Evolutionary conservation across 257 asterid species (phyloP), one percentile per base, ranked within the genome.

Genomic region (Nicotiana sylvestris): DNA sequence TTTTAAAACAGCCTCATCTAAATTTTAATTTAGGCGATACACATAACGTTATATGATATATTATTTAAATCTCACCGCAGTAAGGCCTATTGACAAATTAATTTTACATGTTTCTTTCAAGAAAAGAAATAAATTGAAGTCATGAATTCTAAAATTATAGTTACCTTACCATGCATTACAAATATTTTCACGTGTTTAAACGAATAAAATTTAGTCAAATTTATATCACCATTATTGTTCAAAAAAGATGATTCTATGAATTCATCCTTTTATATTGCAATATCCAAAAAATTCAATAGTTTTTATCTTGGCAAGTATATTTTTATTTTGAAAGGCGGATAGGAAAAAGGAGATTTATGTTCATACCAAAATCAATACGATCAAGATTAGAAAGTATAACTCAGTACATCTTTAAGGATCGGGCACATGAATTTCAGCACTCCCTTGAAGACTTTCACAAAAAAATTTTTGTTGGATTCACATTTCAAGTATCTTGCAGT

Each of bases 371-470:
- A 64, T 9, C 18, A 46, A 21, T 64, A 80, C 58, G 30, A 27
- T 49, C 51, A 65, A 46, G 29, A 65, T 66, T 21, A 29, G 29
- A 58, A 81, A 55, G 37, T 15, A 29, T 21, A 69, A 51, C 15
- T 68, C 32, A 5, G 18, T 39, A 39, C 18, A n/a, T 35, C 32
- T 39, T 70, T 39, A 9, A 43, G 12, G 11, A 21, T 61, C 11
- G 15, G 25, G 66, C 12, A 57, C 66, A 81, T 81, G 21, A 30
- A 65, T 65, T 81, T 65, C 77, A 81, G 83, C 83, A 81, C 37
- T 81, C 66, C 65, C 64, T 65, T 43, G 62, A 13, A 64, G 17
- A 33, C 25, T 64, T 65, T 30, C 18, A 56, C 30, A 9, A 49
- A 49, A 81, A 66, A 65, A 33, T 29, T 61, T 27, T 65, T 64